These are phyloP conservation scores for Hanseniaspora valbyensis DNA, from an alignment of 805 yeast genomes.

Conservation along the genomic window DNA sequence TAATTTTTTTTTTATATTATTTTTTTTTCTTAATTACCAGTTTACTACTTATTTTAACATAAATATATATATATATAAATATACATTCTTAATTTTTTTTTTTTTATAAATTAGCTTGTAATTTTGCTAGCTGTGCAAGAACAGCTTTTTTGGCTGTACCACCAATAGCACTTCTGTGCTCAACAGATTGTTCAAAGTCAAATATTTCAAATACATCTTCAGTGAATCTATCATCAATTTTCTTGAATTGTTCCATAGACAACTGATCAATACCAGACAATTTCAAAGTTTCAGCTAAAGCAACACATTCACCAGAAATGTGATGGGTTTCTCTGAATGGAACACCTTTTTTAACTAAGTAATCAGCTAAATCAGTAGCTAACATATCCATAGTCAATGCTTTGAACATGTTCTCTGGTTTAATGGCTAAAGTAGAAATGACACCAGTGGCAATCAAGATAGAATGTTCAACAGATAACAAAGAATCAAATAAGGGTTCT, in stretches of 20 bases:
- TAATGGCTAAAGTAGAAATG: slow-evolving; percentile 68
- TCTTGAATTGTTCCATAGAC: slow-evolving; percentile 61
- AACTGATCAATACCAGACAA: slow-evolving; percentile 80
- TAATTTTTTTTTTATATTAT: background rate
- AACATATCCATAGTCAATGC: slow-evolving; percentile 98
- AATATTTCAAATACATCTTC: slow-evolving; percentile 77
- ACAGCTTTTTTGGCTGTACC: slow-evolving; percentile 93
- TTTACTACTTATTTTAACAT: background rate
- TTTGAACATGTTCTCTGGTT: slow-evolving; percentile 64
- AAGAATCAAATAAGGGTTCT: slow-evolving; percentile 90
- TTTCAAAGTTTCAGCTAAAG: slow-evolving; percentile 68
- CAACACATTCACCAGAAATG: slow-evolving; percentile 95
- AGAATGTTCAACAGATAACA: slow-evolving; percentile 87
- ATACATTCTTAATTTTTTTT: background rate
- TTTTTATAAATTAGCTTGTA: slow-evolving; percentile 25
- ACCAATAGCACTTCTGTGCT: slow-evolving; percentile 91
- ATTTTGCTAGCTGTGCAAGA: slow-evolving; percentile 48
- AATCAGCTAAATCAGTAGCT: slow-evolving; percentile 97
- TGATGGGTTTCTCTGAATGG: slow-evolving; percentile 99
- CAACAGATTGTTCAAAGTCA: slow-evolving; percentile 86
- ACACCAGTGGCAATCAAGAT: slow-evolving; percentile 93
- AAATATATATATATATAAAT: background rate
- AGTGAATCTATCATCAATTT: slow-evolving; percentile 69
- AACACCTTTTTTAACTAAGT: slow-evolving; percentile 92
- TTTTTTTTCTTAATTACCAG: background rate